Evolutionary conservation across 768 basidiomycete species (phyloP).

Genomic region (Chalciporus pseudorubinellus): DNA sequence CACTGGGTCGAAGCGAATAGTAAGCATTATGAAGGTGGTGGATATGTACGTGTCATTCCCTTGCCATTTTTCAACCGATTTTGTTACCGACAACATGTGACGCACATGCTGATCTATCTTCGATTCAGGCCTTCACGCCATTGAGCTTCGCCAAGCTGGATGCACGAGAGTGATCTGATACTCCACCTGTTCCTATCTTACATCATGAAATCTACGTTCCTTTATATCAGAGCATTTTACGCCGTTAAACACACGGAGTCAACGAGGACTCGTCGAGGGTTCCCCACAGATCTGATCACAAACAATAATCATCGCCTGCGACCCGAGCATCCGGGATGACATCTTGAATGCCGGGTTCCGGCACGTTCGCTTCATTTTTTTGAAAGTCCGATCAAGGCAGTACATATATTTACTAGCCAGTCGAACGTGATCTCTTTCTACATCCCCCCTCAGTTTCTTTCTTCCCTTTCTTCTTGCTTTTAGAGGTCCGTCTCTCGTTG

Average conservation of each 20-base stretch:
- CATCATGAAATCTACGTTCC: slow-evolving; percentile 20
- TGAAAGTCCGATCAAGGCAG: slow-evolving; percentile 30
- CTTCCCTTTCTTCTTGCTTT: slow-evolving; percentile 19
- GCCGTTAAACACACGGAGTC: slow-evolving; percentile 6
- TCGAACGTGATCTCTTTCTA: slow-evolving; percentile 15
- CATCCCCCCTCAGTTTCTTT: slow-evolving; percentile 34
- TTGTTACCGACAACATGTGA: slow-evolving; percentile 22
- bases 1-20: slow-evolving; percentile 99
- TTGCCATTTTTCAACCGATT: slow-evolving; percentile 5
- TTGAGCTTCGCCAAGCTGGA: slow-evolving; percentile 46
- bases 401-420: slow-evolving; percentile 16
- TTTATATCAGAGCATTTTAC: slow-evolving; percentile 16
- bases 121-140: slow-evolving; percentile 45
- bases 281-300: slow-evolving; percentile 3
- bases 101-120: slow-evolving; percentile 27
- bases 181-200: slow-evolving; percentile 12
- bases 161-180: slow-evolving; percentile 32
- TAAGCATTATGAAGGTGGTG: slow-evolving; percentile 90
- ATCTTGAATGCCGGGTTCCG: not conserved
- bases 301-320: not conserved
- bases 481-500: slow-evolving; percentile 35
- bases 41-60: slow-evolving; percentile 63
- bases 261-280: slow-evolving; percentile 17
- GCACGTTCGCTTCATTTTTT: slow-evolving; percentile 18
- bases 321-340: not conserved